phyloP scores from a whole-genome alignment of 305 asterid genomes.

The Rubia tinctorum region DNA sequence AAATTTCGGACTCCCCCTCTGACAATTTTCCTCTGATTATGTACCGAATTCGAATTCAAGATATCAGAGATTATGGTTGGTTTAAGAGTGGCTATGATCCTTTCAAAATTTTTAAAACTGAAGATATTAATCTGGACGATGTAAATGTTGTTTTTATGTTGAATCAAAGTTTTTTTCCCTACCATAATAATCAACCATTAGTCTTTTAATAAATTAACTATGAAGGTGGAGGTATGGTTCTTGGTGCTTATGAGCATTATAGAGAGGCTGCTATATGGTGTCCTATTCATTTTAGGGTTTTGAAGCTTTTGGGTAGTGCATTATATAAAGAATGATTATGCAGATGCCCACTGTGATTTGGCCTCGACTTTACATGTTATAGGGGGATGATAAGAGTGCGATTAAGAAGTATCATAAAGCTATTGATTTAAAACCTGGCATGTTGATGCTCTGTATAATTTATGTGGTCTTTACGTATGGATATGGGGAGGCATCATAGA shows the following conservation, averaged over 20 bases:
- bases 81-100: too few species aligned
- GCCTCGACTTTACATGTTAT: conserved; percentile 96
- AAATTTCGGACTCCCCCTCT: too few species aligned
- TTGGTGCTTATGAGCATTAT: conserved; percentile 97
- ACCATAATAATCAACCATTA: too few species aligned
- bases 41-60: too few species aligned
- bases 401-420: conserved; percentile 99
- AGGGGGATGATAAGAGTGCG: conserved; percentile 95
- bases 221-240: conserved; percentile 96
- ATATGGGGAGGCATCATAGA: conserved; percentile 95
- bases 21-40: too few species aligned
- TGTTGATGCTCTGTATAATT: conserved; percentile 88
- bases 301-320: conserved; percentile 98
- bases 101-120: too few species aligned
- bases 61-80: too few species aligned
- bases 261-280: conserved; percentile 97
- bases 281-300: conserved; percentile 91
- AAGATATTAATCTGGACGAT: too few species aligned
- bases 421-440: conserved; percentile 97
- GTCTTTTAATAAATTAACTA: too few species aligned
- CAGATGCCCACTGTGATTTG: conserved; percentile 96
- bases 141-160: too few species aligned
- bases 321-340: conserved; percentile 93
- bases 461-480: too few species aligned
- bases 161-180: too few species aligned